Evolutionary conservation across 148 eudicot species (phyloP).

Genomic region (Cornus controversa): DNA sequence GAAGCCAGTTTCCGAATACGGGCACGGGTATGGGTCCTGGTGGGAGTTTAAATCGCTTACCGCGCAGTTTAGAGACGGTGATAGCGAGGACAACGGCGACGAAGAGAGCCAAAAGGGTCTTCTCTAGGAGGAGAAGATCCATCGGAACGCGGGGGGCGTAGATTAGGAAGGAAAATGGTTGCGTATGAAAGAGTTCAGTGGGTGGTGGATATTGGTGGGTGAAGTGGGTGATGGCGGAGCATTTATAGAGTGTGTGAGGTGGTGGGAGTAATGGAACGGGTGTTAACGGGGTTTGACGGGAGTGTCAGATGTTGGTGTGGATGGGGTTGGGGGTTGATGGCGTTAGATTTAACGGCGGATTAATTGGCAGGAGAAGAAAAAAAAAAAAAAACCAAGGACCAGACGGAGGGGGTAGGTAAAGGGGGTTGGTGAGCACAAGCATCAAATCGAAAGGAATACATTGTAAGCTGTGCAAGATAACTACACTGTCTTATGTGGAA

Average conservation of each 20-base stretch:
- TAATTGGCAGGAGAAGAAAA: too few relatives aligned
- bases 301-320: too few relatives aligned
- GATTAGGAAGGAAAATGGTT: neutral
- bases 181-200: neutral
- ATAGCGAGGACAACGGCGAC: constrained; percentile 40
- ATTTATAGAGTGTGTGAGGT: neutral
- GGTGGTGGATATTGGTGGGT: neutral
- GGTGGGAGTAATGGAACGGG: neutral
- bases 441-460: too few relatives aligned
- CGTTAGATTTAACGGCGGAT: constrained; percentile 11
- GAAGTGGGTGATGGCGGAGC: neutral
- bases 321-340: neutral
- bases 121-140: constrained; percentile 66
- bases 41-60: constrained; percentile 56
- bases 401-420: neutral
- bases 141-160: constrained; percentile 6
- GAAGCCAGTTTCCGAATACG: constrained; percentile 80
- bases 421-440: too few relatives aligned
- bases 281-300: neutral
- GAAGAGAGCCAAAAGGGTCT: constrained; percentile 50
- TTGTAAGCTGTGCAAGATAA: too few relatives aligned
- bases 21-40: constrained; percentile 77
- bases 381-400: too few relatives aligned
- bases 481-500: too few relatives aligned
- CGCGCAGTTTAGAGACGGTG: constrained; percentile 43